These are phyloP conservation scores for Pyrrhoderma noxium DNA, from an alignment of 1,284 basidiomycete genomes.

Conservation along the genomic window DNA sequence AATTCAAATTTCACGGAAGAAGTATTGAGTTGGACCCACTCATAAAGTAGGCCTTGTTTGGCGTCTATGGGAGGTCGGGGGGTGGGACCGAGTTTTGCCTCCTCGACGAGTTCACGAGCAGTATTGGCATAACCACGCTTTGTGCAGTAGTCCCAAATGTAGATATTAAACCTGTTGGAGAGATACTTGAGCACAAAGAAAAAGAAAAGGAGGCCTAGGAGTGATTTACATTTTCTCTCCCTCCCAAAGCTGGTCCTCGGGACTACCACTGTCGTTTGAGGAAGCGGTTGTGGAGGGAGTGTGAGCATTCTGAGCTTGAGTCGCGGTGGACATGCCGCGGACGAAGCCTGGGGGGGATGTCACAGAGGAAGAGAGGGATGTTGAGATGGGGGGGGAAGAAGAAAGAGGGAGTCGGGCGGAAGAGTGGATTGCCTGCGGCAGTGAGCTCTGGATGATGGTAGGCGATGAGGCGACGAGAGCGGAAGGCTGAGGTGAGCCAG, in stretches of 20 bases:
- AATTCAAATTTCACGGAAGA: not conserved
- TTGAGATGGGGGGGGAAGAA: not conserved
- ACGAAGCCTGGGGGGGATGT: not conserved
- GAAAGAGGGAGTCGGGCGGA: not conserved
- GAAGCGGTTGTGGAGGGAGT: conserved; percentile 7
- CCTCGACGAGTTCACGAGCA: conserved; percentile 51
- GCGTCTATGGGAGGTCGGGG: conserved; percentile 70
- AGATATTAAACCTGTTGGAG: conserved; percentile 68
- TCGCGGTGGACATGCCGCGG: conserved; percentile 12
- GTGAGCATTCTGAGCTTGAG: conserved; percentile 6
- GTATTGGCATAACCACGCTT: conserved; percentile 71
- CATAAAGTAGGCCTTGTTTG: conserved; percentile 71
- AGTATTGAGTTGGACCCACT: conserved; percentile 42
- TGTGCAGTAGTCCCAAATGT: conserved; percentile 74
- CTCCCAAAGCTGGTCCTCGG: conserved; percentile 34
- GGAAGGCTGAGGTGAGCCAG: conserved; percentile 13
- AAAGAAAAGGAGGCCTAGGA: conserved; percentile 9
- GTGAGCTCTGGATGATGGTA: conserved; percentile 3
- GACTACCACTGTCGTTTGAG: not conserved
- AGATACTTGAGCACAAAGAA: conserved; percentile 1
- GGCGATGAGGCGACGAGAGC: conserved; percentile 14
- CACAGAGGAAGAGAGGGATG: not conserved
- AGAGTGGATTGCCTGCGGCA: not conserved
- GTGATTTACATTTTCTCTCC: conserved; percentile 45
- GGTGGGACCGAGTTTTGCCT: conserved; percentile 56